phyloP scores from a whole-genome alignment of 257 asterid genomes.

The Orobanche coerulescens region DNA sequence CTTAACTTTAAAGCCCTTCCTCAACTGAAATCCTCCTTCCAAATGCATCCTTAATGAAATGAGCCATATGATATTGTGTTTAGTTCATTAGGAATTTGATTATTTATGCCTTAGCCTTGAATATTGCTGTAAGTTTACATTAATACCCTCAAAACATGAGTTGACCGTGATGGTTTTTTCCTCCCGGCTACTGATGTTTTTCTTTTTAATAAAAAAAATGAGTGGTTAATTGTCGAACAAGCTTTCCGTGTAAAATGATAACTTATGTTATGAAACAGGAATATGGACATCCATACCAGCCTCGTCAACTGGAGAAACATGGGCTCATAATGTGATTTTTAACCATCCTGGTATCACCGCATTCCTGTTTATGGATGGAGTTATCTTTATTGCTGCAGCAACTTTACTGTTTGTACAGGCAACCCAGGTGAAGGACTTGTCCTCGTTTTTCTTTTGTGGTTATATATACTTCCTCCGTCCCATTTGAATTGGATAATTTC shows the following conservation, averaged over 20 bases:
- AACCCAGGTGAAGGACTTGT: conserved; percentile 47
- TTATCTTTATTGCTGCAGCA: conserved; percentile 51
- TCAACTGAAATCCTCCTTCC: not conserved
- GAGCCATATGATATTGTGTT: not conserved
- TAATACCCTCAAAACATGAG: not conserved
- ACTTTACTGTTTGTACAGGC: conserved; percentile 57
- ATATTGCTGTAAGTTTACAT: not conserved
- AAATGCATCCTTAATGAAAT: conserved; percentile 8
- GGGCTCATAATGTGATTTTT: conserved; percentile 49
- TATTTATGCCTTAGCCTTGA: not conserved
- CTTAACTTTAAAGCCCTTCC: not conserved
- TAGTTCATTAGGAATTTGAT: not conserved
- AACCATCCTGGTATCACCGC: conserved; percentile 64
- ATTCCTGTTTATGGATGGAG: conserved; percentile 66
- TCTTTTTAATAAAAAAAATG: too few relatives aligned
- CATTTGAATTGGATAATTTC: too few relatives aligned
- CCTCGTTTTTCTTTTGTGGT: not conserved
- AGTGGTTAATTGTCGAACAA: not conserved
- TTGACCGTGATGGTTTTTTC: not conserved
- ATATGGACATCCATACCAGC: conserved; percentile 58
- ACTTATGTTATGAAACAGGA: conserved; percentile 44
- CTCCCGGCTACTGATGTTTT: not conserved
- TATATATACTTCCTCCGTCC: conserved; percentile 1
- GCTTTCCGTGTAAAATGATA: not conserved
- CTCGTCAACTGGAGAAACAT: conserved; percentile 41